Evolutionary conservation across 306 rosid species (phyloP), one percentile per base, ranked within the genome.

Genomic region (Cicer judaicum): DNA sequence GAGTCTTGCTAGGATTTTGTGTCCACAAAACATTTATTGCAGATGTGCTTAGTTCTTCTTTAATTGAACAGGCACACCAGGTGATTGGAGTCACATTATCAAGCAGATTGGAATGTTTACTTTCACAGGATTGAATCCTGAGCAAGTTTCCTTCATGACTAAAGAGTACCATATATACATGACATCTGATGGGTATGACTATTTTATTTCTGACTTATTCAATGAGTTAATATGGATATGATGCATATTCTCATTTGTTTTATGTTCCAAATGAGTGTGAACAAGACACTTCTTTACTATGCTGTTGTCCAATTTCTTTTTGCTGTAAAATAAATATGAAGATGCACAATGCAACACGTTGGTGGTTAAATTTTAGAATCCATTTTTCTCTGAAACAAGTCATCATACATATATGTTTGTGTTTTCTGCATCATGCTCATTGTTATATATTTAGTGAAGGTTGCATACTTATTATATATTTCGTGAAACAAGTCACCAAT

Each of bases 101-200:
- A 95, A 92, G 83, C 98, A 92, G 90, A 95, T 95, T 61, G 99
- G 98, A 53, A 95, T 92, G 99, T 95, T 92, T 74, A 95, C 98
- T 15, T 95, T 95, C 87, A 92, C 99, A 7, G 98, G 99, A 75
- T 88, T 95, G 88, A 89, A 90, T 83, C 5, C 91, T 0, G 85
- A 86, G 74, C 98, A 95, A 83, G 99, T 92, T 84, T 79, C 92
- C 69, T 90, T 95, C 88, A 90, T 95, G 98, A 95, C 92, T 21
- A 90, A 83, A 36, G 99, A 95, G 79, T 92, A 81, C 78, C 99
- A 95, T 68, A 80, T 95, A 50, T 95, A 92, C 88, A 81, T 95
- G 98, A 95, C 99, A 24, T 92, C 98, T 64, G 99, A 92, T 76
- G 99, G 99, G 99, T 95, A 84, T 81, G 70, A 72, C 38, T 12